Evolutionary conservation across 2,329 filamentous ascomycete genomes (phyloP).

Genomic region (Seiridium unicorne): DNA sequence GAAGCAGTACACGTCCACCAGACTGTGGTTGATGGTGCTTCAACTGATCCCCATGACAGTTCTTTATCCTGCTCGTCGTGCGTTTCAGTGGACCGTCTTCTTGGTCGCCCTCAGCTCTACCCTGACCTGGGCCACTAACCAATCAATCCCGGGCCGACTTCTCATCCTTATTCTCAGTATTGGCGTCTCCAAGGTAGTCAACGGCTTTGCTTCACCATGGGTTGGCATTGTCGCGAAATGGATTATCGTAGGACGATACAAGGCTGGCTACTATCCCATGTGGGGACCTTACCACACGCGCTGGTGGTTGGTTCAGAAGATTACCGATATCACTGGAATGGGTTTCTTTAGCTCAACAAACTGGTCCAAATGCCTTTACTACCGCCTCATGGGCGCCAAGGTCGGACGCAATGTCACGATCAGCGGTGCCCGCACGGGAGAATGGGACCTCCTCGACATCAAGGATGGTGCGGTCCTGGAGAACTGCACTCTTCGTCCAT

Average conservation of each 20-base stretch:
- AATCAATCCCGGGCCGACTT: constrained; percentile 41
- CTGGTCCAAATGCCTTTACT: constrained; percentile 41
- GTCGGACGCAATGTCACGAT: constrained; percentile 52
- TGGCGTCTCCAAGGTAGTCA: constrained; percentile 36
- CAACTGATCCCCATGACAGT: constrained; percentile 49
- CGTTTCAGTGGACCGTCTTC: constrained; percentile 52
- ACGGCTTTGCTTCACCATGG: constrained; percentile 39
- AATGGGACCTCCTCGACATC: constrained; percentile 57
- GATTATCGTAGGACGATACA: constrained; percentile 52
- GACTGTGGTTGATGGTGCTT: constrained; percentile 43
- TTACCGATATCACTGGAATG: constrained; percentile 44
- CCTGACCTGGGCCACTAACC: constrained; percentile 36
- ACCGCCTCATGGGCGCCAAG: constrained; percentile 49
- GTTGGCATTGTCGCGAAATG: constrained; percentile 52
- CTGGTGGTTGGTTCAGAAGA: constrained; percentile 59
- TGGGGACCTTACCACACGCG: constrained; percentile 57
- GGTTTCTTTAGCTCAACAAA: constrained; percentile 43
- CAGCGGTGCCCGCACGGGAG: constrained; percentile 43
- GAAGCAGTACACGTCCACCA: constrained; percentile 46
- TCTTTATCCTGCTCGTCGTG: constrained; percentile 49
- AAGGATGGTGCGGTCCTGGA: constrained; percentile 47
- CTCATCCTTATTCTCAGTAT: constrained; percentile 47
- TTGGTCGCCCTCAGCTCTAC: constrained; percentile 43
- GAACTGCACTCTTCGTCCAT: constrained; percentile 47
- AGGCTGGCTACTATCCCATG: constrained; percentile 56